A percentile compares a stretch with the other conserved stretches of the same genome.
Conservation (phyloP, 2,329 filamentous ascomycete species). For the Fusarium stilboides region DNA sequence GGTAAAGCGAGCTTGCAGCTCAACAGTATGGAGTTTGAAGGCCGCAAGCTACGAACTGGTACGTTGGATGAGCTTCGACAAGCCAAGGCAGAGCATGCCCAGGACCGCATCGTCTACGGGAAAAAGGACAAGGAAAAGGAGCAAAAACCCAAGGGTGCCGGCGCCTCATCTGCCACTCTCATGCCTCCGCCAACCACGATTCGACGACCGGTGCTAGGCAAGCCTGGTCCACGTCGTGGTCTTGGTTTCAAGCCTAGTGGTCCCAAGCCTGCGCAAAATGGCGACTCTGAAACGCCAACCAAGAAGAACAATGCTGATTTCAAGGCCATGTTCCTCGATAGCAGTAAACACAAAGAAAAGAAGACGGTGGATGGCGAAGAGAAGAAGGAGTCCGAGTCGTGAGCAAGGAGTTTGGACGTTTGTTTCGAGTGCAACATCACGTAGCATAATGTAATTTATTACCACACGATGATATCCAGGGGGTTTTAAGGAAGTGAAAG, state of each 20-base stretch:
- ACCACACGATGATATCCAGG: conserved; percentile 40
- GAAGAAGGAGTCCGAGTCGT: conserved; percentile 13
- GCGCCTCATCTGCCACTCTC: conserved; percentile 49
- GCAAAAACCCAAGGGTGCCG: conserved; percentile 35
- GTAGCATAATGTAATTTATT: conserved; percentile 44
- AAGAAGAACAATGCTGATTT: conserved; percentile 72
- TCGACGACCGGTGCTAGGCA: conserved; percentile 61
- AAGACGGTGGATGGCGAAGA: conserved; percentile 16
- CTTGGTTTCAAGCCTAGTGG: conserved; percentile 59
- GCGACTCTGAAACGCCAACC: conserved; percentile 49
- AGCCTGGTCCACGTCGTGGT: conserved; percentile 58
- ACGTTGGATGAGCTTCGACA: conserved; percentile 69
- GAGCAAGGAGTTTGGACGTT: conserved; percentile 12
- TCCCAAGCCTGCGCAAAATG: conserved; percentile 37
- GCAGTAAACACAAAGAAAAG: conserved; percentile 33
- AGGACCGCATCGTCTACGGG: conserved; percentile 52
- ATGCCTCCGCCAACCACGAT: conserved; percentile 63
- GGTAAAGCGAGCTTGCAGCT: conserved; percentile 78
- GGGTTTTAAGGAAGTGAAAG: background rate
- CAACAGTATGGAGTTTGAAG: conserved; percentile 69
- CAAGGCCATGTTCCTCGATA: conserved; percentile 65
- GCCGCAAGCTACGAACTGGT: conserved; percentile 69
- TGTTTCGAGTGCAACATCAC: conserved; percentile 21
- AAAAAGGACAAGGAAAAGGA: conserved; percentile 50
- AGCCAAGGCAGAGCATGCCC: conserved; percentile 61